Conservation (phyloP, 2,329 filamentous ascomycete species). For the Colletotrichum viniferum region DNA sequence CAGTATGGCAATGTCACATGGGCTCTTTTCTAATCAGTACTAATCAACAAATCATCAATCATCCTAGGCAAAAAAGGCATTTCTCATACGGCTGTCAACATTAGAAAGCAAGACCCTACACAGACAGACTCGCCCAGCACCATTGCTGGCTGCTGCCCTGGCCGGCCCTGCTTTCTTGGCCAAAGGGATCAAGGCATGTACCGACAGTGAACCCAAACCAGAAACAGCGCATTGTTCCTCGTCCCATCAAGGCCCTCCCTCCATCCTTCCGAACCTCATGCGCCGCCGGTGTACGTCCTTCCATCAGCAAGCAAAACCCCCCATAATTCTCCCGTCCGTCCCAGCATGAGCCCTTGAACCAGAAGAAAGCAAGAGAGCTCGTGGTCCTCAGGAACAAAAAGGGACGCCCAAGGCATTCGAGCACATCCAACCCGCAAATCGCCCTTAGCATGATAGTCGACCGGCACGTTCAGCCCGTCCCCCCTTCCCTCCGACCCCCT, state of each 20-base stretch:
- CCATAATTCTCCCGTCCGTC: not conserved
- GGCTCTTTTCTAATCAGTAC: not conserved
- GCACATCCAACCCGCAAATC: not conserved
- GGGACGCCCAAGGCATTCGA: not conserved
- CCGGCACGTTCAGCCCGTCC: conserved; percentile 15
- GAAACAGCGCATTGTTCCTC: conserved; percentile 21
- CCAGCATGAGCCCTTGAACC: not conserved
- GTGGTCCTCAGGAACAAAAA: not conserved
- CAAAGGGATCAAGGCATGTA: not conserved
- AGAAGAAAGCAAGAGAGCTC: not conserved
- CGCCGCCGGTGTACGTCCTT: not conserved
- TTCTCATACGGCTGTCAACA: not conserved
- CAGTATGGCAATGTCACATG: not conserved
- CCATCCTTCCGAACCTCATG: conserved; percentile 13
- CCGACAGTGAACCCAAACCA: conserved; percentile 9
- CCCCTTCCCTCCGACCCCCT: not conserved
- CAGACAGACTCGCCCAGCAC: not conserved
- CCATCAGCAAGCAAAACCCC: not conserved
- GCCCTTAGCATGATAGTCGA: not conserved
- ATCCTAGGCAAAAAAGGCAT: not conserved
- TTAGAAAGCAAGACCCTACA: not conserved
- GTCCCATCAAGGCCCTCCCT: conserved; percentile 8
- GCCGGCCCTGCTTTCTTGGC: conserved; percentile 2
- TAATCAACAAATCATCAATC: not conserved
- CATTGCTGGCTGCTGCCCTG: not conserved